These are phyloP conservation scores for Aspergillus chevalieri DNA, from an alignment of 2,329 filamentous ascomycete genomes.

Conservation along the genomic window DNA sequence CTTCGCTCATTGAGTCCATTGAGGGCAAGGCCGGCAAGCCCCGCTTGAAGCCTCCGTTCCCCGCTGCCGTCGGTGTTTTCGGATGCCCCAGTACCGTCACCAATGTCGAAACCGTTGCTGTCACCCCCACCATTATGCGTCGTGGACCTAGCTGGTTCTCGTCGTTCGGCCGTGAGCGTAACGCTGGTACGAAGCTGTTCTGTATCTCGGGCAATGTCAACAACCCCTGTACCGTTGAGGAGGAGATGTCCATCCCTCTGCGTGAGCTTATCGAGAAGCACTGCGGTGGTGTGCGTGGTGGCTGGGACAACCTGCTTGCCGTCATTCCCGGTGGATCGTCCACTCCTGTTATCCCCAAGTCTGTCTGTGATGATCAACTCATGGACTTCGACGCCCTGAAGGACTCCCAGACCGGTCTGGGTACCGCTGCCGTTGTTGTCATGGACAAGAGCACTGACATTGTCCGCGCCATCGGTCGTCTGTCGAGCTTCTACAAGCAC, in stretches of 20 bases:
- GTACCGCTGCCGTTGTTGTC: conserved; percentile 95
- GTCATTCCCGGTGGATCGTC: conserved; percentile 95
- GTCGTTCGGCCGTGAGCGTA: conserved; percentile 87
- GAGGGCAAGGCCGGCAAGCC: conserved; percentile 99
- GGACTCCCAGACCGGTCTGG: conserved; percentile 94
- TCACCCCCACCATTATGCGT: conserved; percentile 91
- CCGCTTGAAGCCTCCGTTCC: conserved; percentile 96
- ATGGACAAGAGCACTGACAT: conserved; percentile 99
- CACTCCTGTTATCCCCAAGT: conserved; percentile 88
- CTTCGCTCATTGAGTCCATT: conserved; percentile 92
- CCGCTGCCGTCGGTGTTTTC: conserved; percentile 92
- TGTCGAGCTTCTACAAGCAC: conserved; percentile 97
- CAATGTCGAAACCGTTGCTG: conserved; percentile 95
- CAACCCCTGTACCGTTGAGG: conserved; percentile 95
- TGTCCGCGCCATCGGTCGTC: conserved; percentile 83
- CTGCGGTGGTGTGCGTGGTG: conserved; percentile 91
- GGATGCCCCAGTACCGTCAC: conserved; percentile 96
- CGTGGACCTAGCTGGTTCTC: conserved; percentile 92
- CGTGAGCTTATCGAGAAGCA: conserved; percentile 96
- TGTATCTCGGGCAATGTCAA: conserved; percentile 99
- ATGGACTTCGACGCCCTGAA: conserved; percentile 99
- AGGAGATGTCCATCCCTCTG: conserved; percentile 98
- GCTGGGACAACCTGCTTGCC: conserved; percentile 95
- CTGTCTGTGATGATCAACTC: conserved; percentile 83
- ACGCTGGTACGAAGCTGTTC: conserved; percentile 95